These are phyloP conservation scores for Fusarium napiforme DNA, from an alignment of 2,329 filamentous ascomycete genomes.

Conservation along the genomic window DNA sequence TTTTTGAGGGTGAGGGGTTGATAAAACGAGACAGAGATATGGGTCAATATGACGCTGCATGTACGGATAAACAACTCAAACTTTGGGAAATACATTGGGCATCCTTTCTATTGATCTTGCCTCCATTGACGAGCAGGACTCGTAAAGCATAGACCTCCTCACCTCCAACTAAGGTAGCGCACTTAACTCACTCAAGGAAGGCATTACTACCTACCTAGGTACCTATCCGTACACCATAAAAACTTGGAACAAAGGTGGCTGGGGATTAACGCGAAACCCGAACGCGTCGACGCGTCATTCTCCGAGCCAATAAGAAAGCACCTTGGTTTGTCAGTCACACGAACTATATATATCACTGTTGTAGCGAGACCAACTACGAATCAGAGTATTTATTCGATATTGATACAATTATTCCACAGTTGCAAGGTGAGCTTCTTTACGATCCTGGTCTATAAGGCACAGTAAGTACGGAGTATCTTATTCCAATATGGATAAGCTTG, in stretches of 20 bases:
- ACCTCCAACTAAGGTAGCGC: background rate
- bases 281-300: constrained; percentile 27
- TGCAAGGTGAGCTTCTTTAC: background rate
- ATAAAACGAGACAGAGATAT: constrained; percentile 19
- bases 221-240: background rate
- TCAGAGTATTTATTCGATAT: constrained; percentile 13
- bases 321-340: background rate
- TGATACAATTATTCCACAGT: background rate
- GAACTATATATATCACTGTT: constrained; percentile 2
- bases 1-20: constrained; percentile 17
- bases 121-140: background rate
- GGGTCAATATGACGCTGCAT: constrained; percentile 36
- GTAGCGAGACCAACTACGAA: constrained; percentile 3
- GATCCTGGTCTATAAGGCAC: background rate
- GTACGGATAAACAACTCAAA: constrained; percentile 24
- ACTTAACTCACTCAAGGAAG: background rate
- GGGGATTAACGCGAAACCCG: constrained; percentile 18
- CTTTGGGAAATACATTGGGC: background rate
- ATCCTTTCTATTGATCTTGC: background rate
- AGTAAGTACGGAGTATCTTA: background rate
- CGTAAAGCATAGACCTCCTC: constrained; percentile 5
- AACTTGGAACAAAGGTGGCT: constrained; percentile 17
- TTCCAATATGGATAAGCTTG: background rate
- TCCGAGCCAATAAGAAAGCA: constrained; percentile 9
- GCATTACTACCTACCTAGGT: too few relatives aligned